Evolutionary conservation across 768 basidiomycete genomes (phyloP), one percentile per base, ranked within the genome.

Genomic region (Rhodotorula sphaerocarpa): DNA sequence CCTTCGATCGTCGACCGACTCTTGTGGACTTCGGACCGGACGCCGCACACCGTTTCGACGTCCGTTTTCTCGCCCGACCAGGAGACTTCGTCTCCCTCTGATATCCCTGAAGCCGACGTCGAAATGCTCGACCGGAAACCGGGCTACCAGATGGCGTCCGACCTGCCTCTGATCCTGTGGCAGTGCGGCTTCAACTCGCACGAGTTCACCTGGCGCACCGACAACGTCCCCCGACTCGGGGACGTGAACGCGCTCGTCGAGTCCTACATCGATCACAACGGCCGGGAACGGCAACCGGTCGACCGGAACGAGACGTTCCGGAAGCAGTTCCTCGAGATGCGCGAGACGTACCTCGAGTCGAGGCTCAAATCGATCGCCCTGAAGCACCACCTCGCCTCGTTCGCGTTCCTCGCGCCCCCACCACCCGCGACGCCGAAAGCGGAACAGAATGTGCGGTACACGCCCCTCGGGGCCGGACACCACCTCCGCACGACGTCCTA

Each of bases 91-190:
- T 7, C 30, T 9, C 16, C 9, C 6, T 50, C 27, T 39, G 20
- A 50, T 3, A 50, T 54, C 12, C 61, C 59, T 16, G 28, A 45
- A 2, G 44, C 42, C 27, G 61, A 59, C 23, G 59, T 18, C 58
- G 58, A 28, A n/a, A 36, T 63, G n/a, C 42, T 64, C 50, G 79
- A 82, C 59, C 75, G 81, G 54, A 92, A 91, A 74, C 93, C 93
- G 4, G 82, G 83, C 51, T 97, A 96, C 73, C 85, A 87, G 70
- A 97, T 97, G 88, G 90, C 91, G 11, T 87, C 92, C 68, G 86
- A 83, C 1, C 79, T 95, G 0, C 92, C 93, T 2, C 82, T 99
- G 43, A 81, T 96, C 75, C 82, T 97, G 20, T 93, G 90, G 87
- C 85, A 88, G 30, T 92, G 90, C 72, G 83, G 79, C 1, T 96